Conservation (phyloP, 805 yeast genomes). For the Saturnispora saitoi region DNA sequence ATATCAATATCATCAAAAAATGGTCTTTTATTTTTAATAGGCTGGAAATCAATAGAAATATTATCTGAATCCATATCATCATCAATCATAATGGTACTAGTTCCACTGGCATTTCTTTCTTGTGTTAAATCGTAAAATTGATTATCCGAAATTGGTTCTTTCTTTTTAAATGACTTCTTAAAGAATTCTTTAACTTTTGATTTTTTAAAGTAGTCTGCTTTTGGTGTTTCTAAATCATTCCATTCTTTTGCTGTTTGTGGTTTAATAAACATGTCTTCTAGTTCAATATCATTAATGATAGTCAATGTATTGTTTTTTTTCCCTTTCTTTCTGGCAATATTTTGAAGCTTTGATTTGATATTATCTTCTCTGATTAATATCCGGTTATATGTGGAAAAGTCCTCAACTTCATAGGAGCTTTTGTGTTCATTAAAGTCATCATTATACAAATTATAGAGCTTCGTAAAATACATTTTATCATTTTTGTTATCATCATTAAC, state of each 20-base stretch:
- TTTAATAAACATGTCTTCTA: slow-evolving; percentile 15
- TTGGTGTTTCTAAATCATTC: slow-evolving; percentile 9
- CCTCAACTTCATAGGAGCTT: slow-evolving; percentile 14
- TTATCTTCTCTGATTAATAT: slow-evolving; percentile 21
- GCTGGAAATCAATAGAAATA: slow-evolving; percentile 25
- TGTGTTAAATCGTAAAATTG: slow-evolving; percentile 5
- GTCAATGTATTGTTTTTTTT: slow-evolving; percentile 12
- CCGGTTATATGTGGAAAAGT: slow-evolving; percentile 25
- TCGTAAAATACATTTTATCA: slow-evolving; percentile 17
- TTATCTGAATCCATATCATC: slow-evolving; percentile 23
- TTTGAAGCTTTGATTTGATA: slow-evolving; percentile 17
- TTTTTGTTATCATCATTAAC: slow-evolving; percentile 6
- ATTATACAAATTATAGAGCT: slow-evolving; percentile 19
- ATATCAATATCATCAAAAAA: slow-evolving; percentile 18
- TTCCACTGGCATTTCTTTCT: slow-evolving; percentile 2
- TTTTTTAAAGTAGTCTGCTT: slow-evolving; percentile 1
- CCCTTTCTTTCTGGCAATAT: slow-evolving; percentile 8
- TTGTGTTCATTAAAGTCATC: not conserved
- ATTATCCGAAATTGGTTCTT: not conserved
- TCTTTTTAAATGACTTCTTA: not conserved
- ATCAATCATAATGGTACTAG: slow-evolving; percentile 23
- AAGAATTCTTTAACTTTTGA: slow-evolving; percentile 3
- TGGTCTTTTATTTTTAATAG: slow-evolving; percentile 5
- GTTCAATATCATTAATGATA: slow-evolving; percentile 18
- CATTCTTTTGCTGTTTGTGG: slow-evolving; percentile 10